These are phyloP conservation scores for Epipyxis sp. DNA, from an alignment of 108 stramenopile genomes.

Conservation along the genomic window DNA sequence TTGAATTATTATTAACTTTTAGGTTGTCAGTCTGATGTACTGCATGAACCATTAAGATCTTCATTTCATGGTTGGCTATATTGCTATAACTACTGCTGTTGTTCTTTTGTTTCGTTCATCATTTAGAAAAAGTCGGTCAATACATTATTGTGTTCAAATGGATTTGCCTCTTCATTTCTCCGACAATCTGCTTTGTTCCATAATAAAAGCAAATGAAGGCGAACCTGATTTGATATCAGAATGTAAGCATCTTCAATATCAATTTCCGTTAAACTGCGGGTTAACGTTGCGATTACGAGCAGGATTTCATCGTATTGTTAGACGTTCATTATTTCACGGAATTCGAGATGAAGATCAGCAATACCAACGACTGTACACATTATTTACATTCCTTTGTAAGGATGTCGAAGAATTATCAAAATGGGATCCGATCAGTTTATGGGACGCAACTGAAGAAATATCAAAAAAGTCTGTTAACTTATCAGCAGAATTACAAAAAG, in stretches of 20 bases:
- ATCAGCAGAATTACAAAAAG: not conserved
- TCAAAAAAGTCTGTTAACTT: not conserved
- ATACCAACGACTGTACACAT: not conserved
- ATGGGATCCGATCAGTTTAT: not conserved
- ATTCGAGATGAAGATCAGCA: not conserved
- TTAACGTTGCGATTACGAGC: not conserved
- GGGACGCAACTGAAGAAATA: not conserved
- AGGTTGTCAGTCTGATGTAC: no score
- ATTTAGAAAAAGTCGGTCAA: no score
- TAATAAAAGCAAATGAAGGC: no score
- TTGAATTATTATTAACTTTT: no score
- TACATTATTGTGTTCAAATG: no score
- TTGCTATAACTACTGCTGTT: no score
- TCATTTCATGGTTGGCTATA: not conserved
- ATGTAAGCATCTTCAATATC: no score
- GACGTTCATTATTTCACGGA: not conserved
- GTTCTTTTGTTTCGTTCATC: no score
- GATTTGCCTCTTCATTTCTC: no score
- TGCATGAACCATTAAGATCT: no score
- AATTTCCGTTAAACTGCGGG: constrained; percentile 3
- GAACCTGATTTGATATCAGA: no score
- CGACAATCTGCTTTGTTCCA: no score
- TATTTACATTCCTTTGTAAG: not conserved
- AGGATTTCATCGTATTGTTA: constrained; percentile 1
- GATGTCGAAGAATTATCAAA: not conserved